These are phyloP conservation scores for Madurella fahalii DNA, from an alignment of 2,329 filamentous ascomycete species.

Conservation along the genomic window DNA sequence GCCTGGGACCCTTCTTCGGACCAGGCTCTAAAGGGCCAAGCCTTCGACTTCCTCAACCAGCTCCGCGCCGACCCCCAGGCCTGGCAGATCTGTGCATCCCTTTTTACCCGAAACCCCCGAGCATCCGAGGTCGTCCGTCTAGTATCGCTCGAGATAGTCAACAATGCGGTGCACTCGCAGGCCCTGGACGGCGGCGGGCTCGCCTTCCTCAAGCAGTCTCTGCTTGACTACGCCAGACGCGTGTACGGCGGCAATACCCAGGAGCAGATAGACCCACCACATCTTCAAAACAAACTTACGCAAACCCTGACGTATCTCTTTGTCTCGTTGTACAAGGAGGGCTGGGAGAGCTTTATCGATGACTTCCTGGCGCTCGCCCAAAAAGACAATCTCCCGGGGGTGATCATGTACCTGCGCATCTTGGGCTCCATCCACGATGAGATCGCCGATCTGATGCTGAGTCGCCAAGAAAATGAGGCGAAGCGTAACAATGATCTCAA, in stretches of 20 bases:
- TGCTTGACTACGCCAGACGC: slow-evolving; percentile 76
- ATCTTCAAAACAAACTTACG: slow-evolving; percentile 93
- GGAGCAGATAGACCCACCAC: slow-evolving; percentile 61
- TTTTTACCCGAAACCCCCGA: slow-evolving; percentile 76
- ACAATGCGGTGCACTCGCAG: slow-evolving; percentile 80
- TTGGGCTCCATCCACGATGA: slow-evolving; percentile 91
- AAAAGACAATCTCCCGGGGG: slow-evolving; percentile 68
- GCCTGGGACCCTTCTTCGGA: slow-evolving; percentile 79
- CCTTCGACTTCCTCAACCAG: slow-evolving; percentile 74
- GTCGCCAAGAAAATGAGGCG: slow-evolving; percentile 70
- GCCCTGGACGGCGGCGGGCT: slow-evolving; percentile 70
- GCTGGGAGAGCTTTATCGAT: slow-evolving; percentile 87
- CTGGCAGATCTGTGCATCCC: slow-evolving; percentile 82
- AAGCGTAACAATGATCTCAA: slow-evolving; percentile 88
- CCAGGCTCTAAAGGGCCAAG: slow-evolving; percentile 71
- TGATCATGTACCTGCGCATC: slow-evolving; percentile 83
- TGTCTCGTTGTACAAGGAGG: slow-evolving; percentile 75
- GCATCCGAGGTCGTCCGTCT: slow-evolving; percentile 81
- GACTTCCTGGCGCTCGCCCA: slow-evolving; percentile 71
- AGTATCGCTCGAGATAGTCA: slow-evolving; percentile 87
- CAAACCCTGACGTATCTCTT: slow-evolving; percentile 96
- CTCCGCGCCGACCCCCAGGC: slow-evolving; percentile 76
- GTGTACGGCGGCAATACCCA: slow-evolving; percentile 62
- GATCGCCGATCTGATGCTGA: slow-evolving; percentile 87
- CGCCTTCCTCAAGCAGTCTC: slow-evolving; percentile 69